These are phyloP conservation scores for Mycena crocata DNA, from an alignment of 768 basidiomycete genomes.

Conservation along the genomic window DNA sequence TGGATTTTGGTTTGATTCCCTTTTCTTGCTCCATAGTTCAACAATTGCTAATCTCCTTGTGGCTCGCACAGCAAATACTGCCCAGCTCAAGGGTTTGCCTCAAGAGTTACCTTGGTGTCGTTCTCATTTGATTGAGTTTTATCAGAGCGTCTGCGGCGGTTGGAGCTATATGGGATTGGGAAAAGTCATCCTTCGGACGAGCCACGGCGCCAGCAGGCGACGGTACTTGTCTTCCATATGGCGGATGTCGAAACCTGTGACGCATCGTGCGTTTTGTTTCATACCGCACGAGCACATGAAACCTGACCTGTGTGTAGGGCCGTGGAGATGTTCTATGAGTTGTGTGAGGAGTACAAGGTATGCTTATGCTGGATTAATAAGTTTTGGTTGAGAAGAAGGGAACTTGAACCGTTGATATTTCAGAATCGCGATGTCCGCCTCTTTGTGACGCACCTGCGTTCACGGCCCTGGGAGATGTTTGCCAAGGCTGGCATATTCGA, in stretches of 20 bases:
- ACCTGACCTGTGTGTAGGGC: constrained; percentile 59
- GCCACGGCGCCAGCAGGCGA: constrained; percentile 79
- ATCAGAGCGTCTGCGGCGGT: constrained; percentile 79
- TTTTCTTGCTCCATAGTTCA: neutral
- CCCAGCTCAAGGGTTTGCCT: constrained; percentile 84
- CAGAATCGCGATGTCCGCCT: constrained; percentile 63
- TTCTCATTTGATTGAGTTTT: neutral
- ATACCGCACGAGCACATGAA: constrained; percentile 3
- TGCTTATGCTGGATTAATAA: too few species aligned
- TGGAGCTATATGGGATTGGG: constrained; percentile 89
- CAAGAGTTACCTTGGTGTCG: neutral
- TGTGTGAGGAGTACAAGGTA: constrained; percentile 82
- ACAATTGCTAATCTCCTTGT: too few species aligned
- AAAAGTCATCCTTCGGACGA: constrained; percentile 91
- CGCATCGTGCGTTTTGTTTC: constrained; percentile 76
- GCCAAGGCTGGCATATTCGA: constrained; percentile 63
- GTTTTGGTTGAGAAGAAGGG: neutral
- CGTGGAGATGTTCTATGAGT: constrained; percentile 84
- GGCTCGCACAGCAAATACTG: constrained; percentile 80
- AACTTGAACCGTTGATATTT: neutral
- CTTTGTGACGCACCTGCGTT: constrained; percentile 63
- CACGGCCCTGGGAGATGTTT: constrained; percentile 54
- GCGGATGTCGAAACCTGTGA: constrained; percentile 92
- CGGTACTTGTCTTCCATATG: constrained; percentile 90
- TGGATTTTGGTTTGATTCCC: constrained; percentile 82